Evolutionary conservation across 805 yeast species (phyloP), one percentile per base, ranked within the genome.

Genomic region (Maudiozyma saulgeensis): DNA sequence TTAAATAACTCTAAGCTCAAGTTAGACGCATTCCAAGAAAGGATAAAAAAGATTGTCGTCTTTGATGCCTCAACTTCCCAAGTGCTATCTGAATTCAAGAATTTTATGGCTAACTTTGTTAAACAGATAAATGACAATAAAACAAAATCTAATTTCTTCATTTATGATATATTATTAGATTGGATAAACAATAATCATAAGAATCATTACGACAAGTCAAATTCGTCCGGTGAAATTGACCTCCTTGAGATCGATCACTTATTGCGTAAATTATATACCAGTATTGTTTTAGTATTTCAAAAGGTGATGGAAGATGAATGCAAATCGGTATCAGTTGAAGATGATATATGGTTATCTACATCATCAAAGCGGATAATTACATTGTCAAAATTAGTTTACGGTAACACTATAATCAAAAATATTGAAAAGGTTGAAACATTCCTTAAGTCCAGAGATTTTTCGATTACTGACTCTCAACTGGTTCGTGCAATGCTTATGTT

Each of bases 271-370:
- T 58, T 85, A 3, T 72, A 81, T 4, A 77, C 77, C 16, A 74
- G 83, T 2, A 74, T 87, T 18, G 66, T 89, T 48, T 71, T 90
- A 31, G 75, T 83, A 0, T 75, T 85, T 55, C 97, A 90, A 65
- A 77, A 78, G 52, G 65, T 76, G 8, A 68, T 69, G 44, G 78
- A 70, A 34, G 54, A 60, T 11, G 72, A 72, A 45, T 54, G 58
- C 4, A 63, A 54, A 2, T 46, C 56, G 1, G 56, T 78, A 2
- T 53, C 64, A 1, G 77, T 69, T 19, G 82, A 74, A 1, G 80
- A 75, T 25, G 90, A 85, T 51, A 70, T 73, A n/a, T 90, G 96
- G 96, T 71, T 87, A 32, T 63, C 71, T 4, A 49, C 58, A 1
- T 55, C 80, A 1, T 82, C 82, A 50, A 73, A 69, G 41, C 70